Evolutionary conservation across 176 grass and related monocot species (phyloP).

Genomic region (Musa acuminata): DNA sequence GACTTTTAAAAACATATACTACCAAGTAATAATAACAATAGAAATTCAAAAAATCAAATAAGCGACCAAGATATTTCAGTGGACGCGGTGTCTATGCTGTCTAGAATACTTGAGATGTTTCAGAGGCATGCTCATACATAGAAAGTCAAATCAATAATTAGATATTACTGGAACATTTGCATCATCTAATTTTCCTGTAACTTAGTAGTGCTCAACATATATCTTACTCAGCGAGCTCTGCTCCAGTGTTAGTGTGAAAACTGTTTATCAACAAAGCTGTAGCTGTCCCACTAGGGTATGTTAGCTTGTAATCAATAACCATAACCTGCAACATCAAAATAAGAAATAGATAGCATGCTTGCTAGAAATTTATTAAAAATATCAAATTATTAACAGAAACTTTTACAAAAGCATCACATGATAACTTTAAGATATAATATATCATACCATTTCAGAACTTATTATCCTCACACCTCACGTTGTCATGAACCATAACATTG

Average conservation of each 20-base stretch:
- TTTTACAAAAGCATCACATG: no score
- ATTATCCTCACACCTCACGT: no score
- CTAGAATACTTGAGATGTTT: neutral
- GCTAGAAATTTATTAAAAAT: neutral
- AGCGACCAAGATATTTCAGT: neutral
- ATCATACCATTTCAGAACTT: no score
- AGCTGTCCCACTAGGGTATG: conserved; percentile 49
- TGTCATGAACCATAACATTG: no score
- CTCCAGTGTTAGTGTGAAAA: conserved; percentile 43
- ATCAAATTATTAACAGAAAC: neutral
- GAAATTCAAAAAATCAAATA: neutral
- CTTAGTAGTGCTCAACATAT: neutral
- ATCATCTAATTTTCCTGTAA: neutral
- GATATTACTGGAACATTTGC: neutral
- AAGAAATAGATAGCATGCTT: neutral
- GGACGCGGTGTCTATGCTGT: neutral
- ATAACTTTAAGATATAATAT: no score
- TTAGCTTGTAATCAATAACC: conserved; percentile 59
- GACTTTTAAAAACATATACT: neutral
- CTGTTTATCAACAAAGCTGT: conserved; percentile 51
- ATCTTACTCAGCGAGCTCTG: conserved; percentile 43
- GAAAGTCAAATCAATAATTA: neutral
- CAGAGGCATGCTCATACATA: neutral
- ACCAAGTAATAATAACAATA: no score
- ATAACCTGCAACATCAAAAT: conserved; percentile 29